Conservation (phyloP, 2,329 filamentous ascomycete species). For the Fusarium continuum region DNA sequence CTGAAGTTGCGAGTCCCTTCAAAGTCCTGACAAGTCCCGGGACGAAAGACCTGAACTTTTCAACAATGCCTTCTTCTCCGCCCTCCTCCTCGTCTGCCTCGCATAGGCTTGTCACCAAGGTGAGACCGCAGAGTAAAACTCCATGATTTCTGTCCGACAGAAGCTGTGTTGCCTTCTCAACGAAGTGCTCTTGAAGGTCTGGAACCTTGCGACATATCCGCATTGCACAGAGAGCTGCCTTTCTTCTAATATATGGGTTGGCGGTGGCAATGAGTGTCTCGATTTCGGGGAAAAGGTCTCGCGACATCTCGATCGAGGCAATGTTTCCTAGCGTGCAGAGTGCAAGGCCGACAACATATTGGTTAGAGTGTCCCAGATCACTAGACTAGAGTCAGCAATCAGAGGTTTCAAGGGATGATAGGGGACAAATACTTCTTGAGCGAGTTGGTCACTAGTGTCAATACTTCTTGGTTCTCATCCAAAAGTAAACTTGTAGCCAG, state of each 20-base stretch:
- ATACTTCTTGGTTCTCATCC: slow-evolving; percentile 97
- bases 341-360: slow-evolving; percentile 96
- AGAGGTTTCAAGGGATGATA: not conserved
- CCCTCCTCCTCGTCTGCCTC: slow-evolving; percentile 94
- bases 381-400: slow-evolving; percentile 56
- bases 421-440: slow-evolving; percentile 80
- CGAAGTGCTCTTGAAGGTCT: slow-evolving; percentile 94
- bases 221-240: slow-evolving; percentile 99
- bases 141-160: slow-evolving; percentile 95
- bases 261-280: slow-evolving; percentile 90
- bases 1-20: slow-evolving; percentile 91
- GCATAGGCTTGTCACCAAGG: slow-evolving; percentile 89
- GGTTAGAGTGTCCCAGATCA: slow-evolving; percentile 95
- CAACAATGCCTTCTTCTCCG: slow-evolving; percentile 87
- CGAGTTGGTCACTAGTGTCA: slow-evolving; percentile 97
- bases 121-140: slow-evolving; percentile 90
- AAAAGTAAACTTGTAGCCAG: slow-evolving; percentile 94
- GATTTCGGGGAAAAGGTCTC: slow-evolving; percentile 95
- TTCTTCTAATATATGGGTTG: slow-evolving; percentile 97
- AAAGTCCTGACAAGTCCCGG: slow-evolving; percentile 86
- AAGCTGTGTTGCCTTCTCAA: slow-evolving; percentile 90
- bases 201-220: slow-evolving; percentile 98
- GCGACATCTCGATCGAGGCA: slow-evolving; percentile 96
- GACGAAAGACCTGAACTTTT: slow-evolving; percentile 89
- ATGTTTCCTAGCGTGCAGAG: slow-evolving; percentile 98